Percentiles rank a stretch among this genome's conserved stretches.
Evolutionary conservation across 2,329 filamentous ascomycete species (phyloP).

Genomic region (Nemania serpens): DNA sequence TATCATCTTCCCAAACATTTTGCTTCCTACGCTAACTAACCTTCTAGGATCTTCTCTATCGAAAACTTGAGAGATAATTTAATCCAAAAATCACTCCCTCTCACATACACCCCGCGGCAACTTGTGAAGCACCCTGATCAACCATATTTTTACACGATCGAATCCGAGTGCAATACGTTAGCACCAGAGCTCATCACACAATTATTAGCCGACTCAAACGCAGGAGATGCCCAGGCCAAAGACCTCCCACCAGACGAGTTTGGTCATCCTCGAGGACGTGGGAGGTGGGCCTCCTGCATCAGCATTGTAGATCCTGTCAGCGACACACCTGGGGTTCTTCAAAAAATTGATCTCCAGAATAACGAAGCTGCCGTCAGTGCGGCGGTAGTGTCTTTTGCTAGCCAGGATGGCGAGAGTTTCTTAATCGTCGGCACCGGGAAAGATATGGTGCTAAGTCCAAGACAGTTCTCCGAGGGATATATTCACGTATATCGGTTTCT

Average conservation of each 20-base stretch:
- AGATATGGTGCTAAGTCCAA: slow-evolving; percentile 80
- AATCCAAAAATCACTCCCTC: slow-evolving; percentile 46
- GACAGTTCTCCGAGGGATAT: slow-evolving; percentile 76
- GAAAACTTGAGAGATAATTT: not conserved
- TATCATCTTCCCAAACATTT: not conserved
- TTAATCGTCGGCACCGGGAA: slow-evolving; percentile 94
- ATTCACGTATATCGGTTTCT: slow-evolving; percentile 92
- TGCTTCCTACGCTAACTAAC: not conserved
- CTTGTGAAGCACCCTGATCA: slow-evolving; percentile 87
- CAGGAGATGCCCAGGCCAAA: slow-evolving; percentile 70
- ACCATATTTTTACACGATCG: slow-evolving; percentile 90
- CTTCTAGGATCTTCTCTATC: not conserved
- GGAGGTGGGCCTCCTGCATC: slow-evolving; percentile 95
- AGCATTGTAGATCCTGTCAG: slow-evolving; percentile 84
- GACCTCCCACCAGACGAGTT: slow-evolving; percentile 80
- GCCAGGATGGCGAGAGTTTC: slow-evolving; percentile 86
- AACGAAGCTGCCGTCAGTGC: slow-evolving; percentile 93
- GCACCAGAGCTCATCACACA: slow-evolving; percentile 77
- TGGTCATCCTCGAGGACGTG: slow-evolving; percentile 80
- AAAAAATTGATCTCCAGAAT: slow-evolving; percentile 79
- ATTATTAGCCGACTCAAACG: slow-evolving; percentile 71
- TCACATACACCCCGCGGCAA: slow-evolving; percentile 88
- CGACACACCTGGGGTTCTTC: slow-evolving; percentile 69
- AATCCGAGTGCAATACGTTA: slow-evolving; percentile 90
- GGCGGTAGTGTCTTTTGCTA: slow-evolving; percentile 82